Conservation (phyloP, 2,329 filamentous ascomycete genomes). For the Simplicillium aogashimaense region DNA sequence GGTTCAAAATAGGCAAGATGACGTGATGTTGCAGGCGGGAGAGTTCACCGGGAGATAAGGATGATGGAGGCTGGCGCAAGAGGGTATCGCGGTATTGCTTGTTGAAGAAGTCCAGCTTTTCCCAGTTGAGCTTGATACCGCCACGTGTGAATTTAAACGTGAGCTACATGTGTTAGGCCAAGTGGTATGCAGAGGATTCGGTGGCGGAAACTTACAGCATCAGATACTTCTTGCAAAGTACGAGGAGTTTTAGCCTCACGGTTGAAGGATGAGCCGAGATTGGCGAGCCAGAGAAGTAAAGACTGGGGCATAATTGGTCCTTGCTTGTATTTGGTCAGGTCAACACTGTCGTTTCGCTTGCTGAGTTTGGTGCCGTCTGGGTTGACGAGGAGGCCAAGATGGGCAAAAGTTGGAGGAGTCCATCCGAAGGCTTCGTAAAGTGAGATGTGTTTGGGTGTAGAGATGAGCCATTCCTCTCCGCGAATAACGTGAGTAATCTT, state of each 20-base stretch:
- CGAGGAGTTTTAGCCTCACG: constrained; percentile 15
- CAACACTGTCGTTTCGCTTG: constrained; percentile 58
- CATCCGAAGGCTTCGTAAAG: constrained; percentile 73
- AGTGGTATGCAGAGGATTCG: neutral
- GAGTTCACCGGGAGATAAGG: constrained; percentile 12
- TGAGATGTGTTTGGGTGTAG: constrained; percentile 64
- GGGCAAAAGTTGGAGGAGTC: constrained; percentile 65
- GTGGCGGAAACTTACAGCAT: constrained; percentile 40
- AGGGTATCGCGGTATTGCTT: constrained; percentile 44
- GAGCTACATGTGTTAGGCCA: constrained; percentile 41
- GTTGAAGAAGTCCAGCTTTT: constrained; percentile 76
- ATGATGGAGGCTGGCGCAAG: constrained; percentile 14
- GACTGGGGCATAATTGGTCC: constrained; percentile 36
- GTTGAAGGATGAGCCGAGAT: constrained; percentile 41
- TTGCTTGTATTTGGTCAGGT: constrained; percentile 40
- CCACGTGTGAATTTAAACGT: constrained; percentile 83
- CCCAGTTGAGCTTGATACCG: constrained; percentile 71
- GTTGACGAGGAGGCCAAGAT: constrained; percentile 67
- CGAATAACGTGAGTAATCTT: constrained; percentile 91
- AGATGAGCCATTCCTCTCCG: constrained; percentile 93
- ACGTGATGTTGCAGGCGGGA: constrained; percentile 13
- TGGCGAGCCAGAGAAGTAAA: constrained; percentile 69
- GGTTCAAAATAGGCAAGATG: constrained; percentile 11
- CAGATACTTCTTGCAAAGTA: constrained; percentile 58
- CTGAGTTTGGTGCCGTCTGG: constrained; percentile 67